phyloP scores from a whole-genome alignment of 768 basidiomycete genomes.

The Daedalea quercina region DNA sequence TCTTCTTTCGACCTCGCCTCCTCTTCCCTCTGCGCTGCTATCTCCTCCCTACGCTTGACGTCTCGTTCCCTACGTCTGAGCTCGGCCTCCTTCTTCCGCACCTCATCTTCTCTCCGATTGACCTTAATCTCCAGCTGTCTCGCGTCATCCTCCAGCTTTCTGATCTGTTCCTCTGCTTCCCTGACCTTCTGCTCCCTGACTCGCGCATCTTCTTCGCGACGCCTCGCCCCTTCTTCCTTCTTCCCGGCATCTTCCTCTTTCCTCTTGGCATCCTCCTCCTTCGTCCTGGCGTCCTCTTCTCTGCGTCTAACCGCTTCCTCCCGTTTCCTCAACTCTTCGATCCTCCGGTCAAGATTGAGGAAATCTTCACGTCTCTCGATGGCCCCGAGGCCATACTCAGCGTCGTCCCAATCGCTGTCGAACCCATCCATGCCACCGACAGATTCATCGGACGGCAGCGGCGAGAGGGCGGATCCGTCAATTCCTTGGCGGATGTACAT shows the following conservation, averaged over 20 bases:
- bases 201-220: slow-evolving; percentile 14
- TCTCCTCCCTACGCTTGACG: slow-evolving; percentile 24
- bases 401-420: slow-evolving; percentile 15
- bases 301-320: slow-evolving; percentile 4
- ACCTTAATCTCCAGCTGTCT: slow-evolving; percentile 21
- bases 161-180: slow-evolving; percentile 17
- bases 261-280: slow-evolving; percentile 4
- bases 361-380: slow-evolving; percentile 1
- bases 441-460: slow-evolving; percentile 15
- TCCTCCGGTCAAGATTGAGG: not conserved
- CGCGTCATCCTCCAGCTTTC: slow-evolving; percentile 17
- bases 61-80: slow-evolving; percentile 24
- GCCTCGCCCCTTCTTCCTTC: slow-evolving; percentile 12
- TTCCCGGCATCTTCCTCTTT: slow-evolving; percentile 11
- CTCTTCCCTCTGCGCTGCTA: slow-evolving; percentile 25
- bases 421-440: slow-evolving; percentile 6
- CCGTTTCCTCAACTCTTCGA: not conserved
- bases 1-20: slow-evolving; percentile 24
- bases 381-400: slow-evolving; percentile 9
- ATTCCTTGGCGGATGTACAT: slow-evolving; percentile 4
- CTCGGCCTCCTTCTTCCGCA: slow-evolving; percentile 23
- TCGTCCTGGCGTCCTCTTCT: slow-evolving; percentile 6
- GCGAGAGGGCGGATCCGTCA: slow-evolving; percentile 3
- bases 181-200: slow-evolving; percentile 11
- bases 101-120: slow-evolving; percentile 26